phyloP scores from a whole-genome alignment of 2,329 filamentous ascomycete species.

The Paecilomyces sp. region DNA sequence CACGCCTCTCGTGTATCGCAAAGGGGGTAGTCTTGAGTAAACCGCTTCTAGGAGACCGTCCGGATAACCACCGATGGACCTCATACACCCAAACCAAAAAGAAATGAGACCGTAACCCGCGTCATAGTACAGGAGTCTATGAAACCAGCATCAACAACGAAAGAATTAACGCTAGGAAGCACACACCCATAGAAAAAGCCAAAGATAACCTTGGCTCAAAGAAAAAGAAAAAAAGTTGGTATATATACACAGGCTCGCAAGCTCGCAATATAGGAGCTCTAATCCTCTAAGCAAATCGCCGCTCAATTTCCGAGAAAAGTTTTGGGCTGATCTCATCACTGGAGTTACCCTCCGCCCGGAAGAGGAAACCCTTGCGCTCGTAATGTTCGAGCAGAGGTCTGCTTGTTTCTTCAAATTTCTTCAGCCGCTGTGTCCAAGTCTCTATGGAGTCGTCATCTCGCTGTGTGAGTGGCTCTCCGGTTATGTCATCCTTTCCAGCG shows the following conservation, averaged over 20 bases:
- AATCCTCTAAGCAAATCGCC: conserved; percentile 54
- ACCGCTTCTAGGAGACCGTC: not conserved
- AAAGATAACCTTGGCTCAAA: not conserved
- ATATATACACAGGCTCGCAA: conserved; percentile 2
- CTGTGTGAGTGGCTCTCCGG: conserved; percentile 76
- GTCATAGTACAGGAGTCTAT: not conserved
- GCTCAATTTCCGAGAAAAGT: conserved; percentile 74
- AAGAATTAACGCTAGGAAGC: not conserved
- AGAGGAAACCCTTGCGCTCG: conserved; percentile 71
- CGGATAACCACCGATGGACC: not conserved
- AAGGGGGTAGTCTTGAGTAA: not conserved
- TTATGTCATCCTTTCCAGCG: conserved; percentile 77
- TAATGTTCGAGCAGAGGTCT: conserved; percentile 84
- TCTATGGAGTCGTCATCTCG: conserved; percentile 80
- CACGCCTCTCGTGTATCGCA: not conserved
- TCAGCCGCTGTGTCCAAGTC: conserved; percentile 72
- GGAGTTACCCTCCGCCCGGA: conserved; percentile 79
- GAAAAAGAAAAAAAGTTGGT: not conserved
- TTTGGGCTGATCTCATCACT: conserved; percentile 95
- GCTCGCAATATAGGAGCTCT: not conserved
- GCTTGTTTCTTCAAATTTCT: conserved; percentile 82
- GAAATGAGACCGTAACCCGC: not conserved
- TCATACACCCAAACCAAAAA: not conserved
- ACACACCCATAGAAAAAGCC: conserved; percentile 6
- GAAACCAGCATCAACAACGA: not conserved